Evolutionary conservation across 1,139 yeast genomes (phyloP).

Genomic region (Groenewaldozyma sp.): DNA sequence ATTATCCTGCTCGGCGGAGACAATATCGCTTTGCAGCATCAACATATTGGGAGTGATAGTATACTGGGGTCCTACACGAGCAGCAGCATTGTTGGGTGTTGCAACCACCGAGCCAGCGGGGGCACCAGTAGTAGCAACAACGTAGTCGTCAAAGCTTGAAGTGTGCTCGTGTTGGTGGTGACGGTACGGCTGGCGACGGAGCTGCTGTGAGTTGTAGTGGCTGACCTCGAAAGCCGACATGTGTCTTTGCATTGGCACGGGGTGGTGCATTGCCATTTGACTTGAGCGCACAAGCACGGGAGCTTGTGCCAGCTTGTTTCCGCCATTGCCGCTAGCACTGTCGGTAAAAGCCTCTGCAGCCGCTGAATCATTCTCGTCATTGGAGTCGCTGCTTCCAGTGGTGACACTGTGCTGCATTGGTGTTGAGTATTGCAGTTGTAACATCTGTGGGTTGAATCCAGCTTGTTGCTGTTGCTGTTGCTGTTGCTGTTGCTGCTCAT

Average conservation of each 20-base stretch:
- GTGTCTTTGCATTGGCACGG: background rate
- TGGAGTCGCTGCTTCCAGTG: too few species aligned
- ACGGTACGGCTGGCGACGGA: conserved; percentile 1
- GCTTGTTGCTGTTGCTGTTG: background rate
- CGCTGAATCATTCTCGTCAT: too few species aligned
- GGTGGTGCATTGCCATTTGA: too few species aligned
- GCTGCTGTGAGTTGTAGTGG: background rate
- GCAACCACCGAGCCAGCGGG: background rate
- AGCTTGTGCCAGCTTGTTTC: too few species aligned
- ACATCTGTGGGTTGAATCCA: too few species aligned
- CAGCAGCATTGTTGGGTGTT: conserved; percentile 4
- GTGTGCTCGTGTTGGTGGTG: conserved; percentile 1
- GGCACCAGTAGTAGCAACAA: background rate
- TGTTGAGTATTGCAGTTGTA: too few species aligned
- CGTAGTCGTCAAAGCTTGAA: background rate
- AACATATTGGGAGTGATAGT: conserved; percentile 12
- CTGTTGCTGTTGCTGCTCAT: background rate
- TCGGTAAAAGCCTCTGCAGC: too few species aligned
- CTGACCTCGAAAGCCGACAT: background rate
- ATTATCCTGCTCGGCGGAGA: background rate
- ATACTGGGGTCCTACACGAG: conserved; percentile 4
- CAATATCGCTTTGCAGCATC: conserved; percentile 5
- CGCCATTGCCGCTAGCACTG: too few species aligned
- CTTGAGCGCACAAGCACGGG: too few species aligned
- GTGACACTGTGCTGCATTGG: too few species aligned